Evolutionary conservation across 2,329 filamentous ascomycete genomes (phyloP).

Genomic region (Colletotrichum camelliae): DNA sequence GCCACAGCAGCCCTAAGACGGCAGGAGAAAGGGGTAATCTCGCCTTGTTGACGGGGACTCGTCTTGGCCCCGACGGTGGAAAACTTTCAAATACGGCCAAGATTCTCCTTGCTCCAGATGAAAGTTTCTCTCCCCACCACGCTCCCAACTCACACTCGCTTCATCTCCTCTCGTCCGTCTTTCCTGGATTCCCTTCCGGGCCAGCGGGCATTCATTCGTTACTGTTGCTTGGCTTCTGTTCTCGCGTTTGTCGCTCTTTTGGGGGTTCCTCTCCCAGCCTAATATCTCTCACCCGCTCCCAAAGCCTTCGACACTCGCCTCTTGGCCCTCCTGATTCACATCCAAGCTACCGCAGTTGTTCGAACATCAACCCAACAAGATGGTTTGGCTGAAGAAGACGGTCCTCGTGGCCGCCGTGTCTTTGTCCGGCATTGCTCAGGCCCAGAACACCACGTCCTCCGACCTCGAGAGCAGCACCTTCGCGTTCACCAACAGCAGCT

Average conservation of each 20-base stretch:
- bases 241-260: neutral
- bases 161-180: neutral
- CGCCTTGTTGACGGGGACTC: neutral
- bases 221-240: neutral
- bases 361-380: neutral
- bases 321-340: neutral
- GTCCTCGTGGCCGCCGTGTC: neutral
- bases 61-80: neutral
- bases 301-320: neutral
- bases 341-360: neutral
- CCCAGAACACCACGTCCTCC: neutral
- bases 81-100: constrained; percentile 18
- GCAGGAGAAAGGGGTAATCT: neutral
- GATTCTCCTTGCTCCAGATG: neutral
- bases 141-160: constrained; percentile 10
- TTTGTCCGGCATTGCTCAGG: neutral
- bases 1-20: neutral
- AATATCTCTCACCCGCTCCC: neutral
- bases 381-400: constrained; percentile 9
- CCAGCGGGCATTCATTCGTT: constrained; percentile 15
- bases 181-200: constrained; percentile 1
- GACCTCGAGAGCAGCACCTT: neutral
- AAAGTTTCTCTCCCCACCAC: neutral
- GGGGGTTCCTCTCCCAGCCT: neutral
- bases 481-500: neutral